Evolutionary conservation across 177 flowering plant genomes (phyloP).

Genomic region (Tripterygium wilfordii): DNA sequence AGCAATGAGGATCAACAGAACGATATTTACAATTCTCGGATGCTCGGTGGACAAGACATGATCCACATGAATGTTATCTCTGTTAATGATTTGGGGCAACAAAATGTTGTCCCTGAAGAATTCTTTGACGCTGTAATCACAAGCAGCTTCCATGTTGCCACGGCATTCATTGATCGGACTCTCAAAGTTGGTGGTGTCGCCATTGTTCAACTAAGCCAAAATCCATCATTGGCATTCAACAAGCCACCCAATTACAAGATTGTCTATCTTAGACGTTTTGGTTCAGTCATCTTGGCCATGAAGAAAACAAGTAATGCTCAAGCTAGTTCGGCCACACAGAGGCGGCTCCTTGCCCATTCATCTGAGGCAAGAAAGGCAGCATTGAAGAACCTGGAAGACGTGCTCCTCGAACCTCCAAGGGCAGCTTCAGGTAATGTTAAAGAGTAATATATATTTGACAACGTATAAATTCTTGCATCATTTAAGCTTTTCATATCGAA

Average conservation of each 20-base stretch:
- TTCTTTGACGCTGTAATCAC: conserved; percentile 1
- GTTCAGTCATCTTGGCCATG: not conserved
- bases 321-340: conserved; percentile 6
- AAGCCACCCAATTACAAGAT: not conserved
- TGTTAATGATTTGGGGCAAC: conserved; percentile 4
- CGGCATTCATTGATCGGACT: not conserved
- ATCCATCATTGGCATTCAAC: not conserved
- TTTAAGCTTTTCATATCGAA: no score
- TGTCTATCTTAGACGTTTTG: not conserved
- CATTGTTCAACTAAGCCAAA: not conserved
- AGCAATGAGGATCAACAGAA: not conserved
- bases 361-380: not conserved
- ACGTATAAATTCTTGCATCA: no score
- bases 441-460: no score
- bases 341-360: not conserved
- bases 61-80: conserved; percentile 29
- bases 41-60: conserved; percentile 19
- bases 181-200: conserved; percentile 1
- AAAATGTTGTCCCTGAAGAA: conserved; percentile 21
- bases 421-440: no score
- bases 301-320: not conserved
- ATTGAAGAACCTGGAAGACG: conserved; percentile 1
- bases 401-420: not conserved
- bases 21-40: conserved; percentile 3
- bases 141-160: not conserved